A percentile compares a stretch with the other conserved stretches of the same genome.
phyloP scores from a whole-genome alignment of 805 yeast species.

The Saccharomycopsis schoenii region DNA sequence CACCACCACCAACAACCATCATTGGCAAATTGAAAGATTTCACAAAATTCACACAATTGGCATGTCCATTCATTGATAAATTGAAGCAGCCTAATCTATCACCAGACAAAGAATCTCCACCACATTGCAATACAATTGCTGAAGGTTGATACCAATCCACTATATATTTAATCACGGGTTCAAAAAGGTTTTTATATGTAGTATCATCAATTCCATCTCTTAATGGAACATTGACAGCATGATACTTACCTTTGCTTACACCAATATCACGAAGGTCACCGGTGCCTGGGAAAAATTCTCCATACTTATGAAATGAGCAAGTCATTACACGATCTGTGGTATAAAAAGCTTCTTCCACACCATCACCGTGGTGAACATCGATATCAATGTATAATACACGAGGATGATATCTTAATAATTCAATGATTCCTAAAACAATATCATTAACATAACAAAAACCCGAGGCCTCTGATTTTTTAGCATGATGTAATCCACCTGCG shows the following conservation, averaged over 20 bases:
- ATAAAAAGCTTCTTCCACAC: constrained; percentile 90
- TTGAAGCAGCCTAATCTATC: constrained; percentile 95
- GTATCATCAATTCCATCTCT: constrained; percentile 92
- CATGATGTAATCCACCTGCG: constrained; percentile 92
- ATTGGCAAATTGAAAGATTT: constrained; percentile 79
- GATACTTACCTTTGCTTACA: constrained; percentile 74
- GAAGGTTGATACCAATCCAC: constrained; percentile 89
- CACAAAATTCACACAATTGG: constrained; percentile 86
- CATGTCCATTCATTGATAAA: constrained; percentile 87
- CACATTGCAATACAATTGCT: constrained; percentile 95
- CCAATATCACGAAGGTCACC: constrained; percentile 82
- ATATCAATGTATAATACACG: constrained; percentile 82
- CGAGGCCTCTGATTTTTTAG: constrained; percentile 80
- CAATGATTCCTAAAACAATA: constrained; percentile 75
- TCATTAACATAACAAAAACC: constrained; percentile 91
- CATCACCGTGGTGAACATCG: constrained; percentile 92
- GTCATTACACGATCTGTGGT: constrained; percentile 90
- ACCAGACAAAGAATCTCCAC: constrained; percentile 94
- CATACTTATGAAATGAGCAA: constrained; percentile 79
- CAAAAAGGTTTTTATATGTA: constrained; percentile 67
- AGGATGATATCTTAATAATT: constrained; percentile 71
- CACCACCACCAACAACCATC: constrained; percentile 97
- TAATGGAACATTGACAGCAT: constrained; percentile 77
- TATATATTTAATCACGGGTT: constrained; percentile 71
- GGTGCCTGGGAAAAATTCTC: constrained; percentile 87